Conservation (phyloP, 352 stramenopile genomes). For the Phytophthora sp. region DNA sequence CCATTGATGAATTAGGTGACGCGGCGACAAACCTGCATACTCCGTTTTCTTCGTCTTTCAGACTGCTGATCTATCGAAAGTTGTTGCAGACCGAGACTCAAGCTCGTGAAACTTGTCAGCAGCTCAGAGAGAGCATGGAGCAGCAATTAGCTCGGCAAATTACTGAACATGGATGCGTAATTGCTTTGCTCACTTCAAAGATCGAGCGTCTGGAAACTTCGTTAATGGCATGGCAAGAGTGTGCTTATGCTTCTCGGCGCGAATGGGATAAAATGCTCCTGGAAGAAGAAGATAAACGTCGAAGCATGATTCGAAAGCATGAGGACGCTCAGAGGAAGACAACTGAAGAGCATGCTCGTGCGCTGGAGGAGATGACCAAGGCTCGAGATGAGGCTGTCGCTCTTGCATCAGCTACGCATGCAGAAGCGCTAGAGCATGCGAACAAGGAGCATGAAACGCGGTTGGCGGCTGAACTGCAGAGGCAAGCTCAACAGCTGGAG, state of each 20-base stretch:
- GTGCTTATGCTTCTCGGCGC: slow-evolving; percentile 15
- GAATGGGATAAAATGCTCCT: slow-evolving; percentile 31
- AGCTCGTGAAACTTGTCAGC: slow-evolving; percentile 6
- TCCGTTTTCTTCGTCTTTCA: slow-evolving; percentile 28
- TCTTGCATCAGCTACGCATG: slow-evolving; percentile 20
- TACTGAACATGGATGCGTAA: not conserved
- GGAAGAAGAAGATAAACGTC: slow-evolving; percentile 31
- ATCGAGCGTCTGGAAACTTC: slow-evolving; percentile 30
- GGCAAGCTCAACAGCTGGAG: slow-evolving; percentile 55
- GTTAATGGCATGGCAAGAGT: slow-evolving; percentile 32
- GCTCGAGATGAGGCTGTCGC: slow-evolving; percentile 13
- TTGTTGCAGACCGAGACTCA: slow-evolving; percentile 9
- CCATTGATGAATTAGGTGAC: slow-evolving; percentile 10
- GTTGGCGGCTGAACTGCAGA: slow-evolving; percentile 38
- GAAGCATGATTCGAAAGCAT: slow-evolving; percentile 18
- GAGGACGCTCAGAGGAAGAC: slow-evolving; percentile 15
- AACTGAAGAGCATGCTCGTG: slow-evolving; percentile 7
- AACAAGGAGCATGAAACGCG: slow-evolving; percentile 14
- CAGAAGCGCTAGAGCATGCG: slow-evolving; percentile 23
- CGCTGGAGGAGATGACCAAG: slow-evolving; percentile 17
- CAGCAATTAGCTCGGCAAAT: slow-evolving; percentile 17
- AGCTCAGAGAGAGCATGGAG: slow-evolving; percentile 25
- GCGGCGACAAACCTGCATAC: not conserved
- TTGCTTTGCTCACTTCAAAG: slow-evolving; percentile 18
- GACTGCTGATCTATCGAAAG: slow-evolving; percentile 22